phyloP scores from a whole-genome alignment of 768 basidiomycete species.

The Agaricus subrufescens region DNA sequence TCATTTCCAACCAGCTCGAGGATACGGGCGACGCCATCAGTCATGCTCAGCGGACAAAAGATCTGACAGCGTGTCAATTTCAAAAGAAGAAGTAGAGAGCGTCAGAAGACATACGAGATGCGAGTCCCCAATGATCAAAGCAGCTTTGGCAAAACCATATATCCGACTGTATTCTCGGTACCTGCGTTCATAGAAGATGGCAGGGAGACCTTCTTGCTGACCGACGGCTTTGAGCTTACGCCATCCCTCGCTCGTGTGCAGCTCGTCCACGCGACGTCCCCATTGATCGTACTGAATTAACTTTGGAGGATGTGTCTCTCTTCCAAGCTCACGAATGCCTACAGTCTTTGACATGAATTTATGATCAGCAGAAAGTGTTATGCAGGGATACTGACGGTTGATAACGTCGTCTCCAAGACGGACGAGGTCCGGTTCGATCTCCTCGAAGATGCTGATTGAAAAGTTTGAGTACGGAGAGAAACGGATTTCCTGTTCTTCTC shows the following conservation, averaged over 20 bases:
- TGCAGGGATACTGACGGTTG: slow-evolving; percentile 33
- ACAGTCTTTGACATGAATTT: not conserved
- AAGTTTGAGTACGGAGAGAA: not conserved
- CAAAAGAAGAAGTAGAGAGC: not conserved
- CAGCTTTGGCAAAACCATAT: slow-evolving; percentile 61
- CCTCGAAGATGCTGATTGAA: slow-evolving; percentile 32
- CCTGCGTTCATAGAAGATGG: slow-evolving; percentile 63
- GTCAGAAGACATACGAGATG: slow-evolving; percentile 42
- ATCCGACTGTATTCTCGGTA: slow-evolving; percentile 56
- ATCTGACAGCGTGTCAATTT: slow-evolving; percentile 30
- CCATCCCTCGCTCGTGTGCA: slow-evolving; percentile 75
- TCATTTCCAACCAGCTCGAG: slow-evolving; percentile 61
- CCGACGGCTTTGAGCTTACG: slow-evolving; percentile 55
- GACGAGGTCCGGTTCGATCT: slow-evolving; percentile 58
- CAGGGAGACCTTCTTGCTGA: slow-evolving; percentile 61
- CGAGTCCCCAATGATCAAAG: slow-evolving; percentile 58
- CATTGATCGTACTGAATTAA: slow-evolving; percentile 73
- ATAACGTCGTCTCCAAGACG: slow-evolving; percentile 53
- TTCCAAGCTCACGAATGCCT: slow-evolving; percentile 55
- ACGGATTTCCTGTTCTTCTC: not conserved
- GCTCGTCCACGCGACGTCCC: slow-evolving; percentile 61
- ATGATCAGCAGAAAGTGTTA: not conserved
- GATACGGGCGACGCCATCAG: slow-evolving; percentile 71
- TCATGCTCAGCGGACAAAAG: slow-evolving; percentile 76
- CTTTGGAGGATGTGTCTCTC: slow-evolving; percentile 42